Conservation (phyloP, 2,329 filamentous ascomycete genomes). For the Neonectria ditissima region DNA sequence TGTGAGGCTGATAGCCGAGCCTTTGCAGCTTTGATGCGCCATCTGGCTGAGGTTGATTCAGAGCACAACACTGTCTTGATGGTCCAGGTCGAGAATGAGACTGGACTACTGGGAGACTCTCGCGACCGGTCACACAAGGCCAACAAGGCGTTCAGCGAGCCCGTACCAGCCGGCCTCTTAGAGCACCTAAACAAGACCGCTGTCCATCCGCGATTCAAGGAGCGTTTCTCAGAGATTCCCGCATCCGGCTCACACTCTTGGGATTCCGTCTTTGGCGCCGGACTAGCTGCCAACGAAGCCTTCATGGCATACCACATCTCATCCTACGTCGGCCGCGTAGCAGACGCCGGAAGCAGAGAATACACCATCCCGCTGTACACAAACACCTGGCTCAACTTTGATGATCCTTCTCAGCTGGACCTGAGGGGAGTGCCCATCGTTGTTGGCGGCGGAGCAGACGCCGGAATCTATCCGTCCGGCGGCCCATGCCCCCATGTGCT, state of each 20-base stretch:
- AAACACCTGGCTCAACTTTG: conserved; percentile 53
- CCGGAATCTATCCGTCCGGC: conserved; percentile 54
- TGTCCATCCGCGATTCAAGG: conserved; percentile 47
- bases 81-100: conserved; percentile 70
- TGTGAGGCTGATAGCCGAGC: conserved; percentile 49
- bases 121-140: conserved; percentile 58
- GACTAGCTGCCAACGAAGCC: conserved; percentile 47
- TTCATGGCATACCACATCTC: conserved; percentile 54
- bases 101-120: conserved; percentile 63
- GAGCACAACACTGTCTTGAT: conserved; percentile 63
- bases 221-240: conserved; percentile 42
- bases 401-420: conserved; percentile 48
- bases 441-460: conserved; percentile 49
- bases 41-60: conserved; percentile 57
- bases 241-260: conserved; percentile 44
- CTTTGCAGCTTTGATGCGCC: conserved; percentile 48
- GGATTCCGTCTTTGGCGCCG: conserved; percentile 49
- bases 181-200: conserved; percentile 39
- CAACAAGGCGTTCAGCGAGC: conserved; percentile 54
- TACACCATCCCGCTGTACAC: conserved; percentile 51
- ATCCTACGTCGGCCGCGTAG: conserved; percentile 49
- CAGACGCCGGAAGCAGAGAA: conserved; percentile 49
- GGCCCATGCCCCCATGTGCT: conserved; percentile 49
- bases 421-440: conserved; percentile 48
- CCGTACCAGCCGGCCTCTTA: conserved; percentile 46